A percentile compares a stretch with the other conserved stretches of the same genome.
Conservation (phyloP, 345 rosid species). For the Gynandropsis gynandra region DNA sequence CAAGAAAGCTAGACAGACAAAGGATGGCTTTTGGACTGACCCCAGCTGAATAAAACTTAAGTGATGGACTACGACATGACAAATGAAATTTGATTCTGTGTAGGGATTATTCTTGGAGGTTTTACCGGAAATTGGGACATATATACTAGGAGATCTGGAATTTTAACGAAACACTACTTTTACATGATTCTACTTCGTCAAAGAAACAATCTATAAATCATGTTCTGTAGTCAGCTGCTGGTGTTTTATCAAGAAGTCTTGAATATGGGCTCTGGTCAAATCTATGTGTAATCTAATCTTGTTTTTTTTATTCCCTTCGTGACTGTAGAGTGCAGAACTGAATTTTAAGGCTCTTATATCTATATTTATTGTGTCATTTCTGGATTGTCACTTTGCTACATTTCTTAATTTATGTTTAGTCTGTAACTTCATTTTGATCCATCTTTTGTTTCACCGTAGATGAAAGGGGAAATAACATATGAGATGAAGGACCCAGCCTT, state of each 20-base stretch:
- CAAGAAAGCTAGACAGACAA: no score
- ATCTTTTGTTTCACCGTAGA: slow-evolving; percentile 35
- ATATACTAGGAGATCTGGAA: no score
- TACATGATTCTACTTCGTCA: background rate
- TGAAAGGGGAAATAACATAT: slow-evolving; percentile 78
- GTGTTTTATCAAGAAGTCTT: slow-evolving; percentile 1
- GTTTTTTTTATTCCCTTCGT: background rate
- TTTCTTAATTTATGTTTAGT: slow-evolving; percentile 5
- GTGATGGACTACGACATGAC: background rate
- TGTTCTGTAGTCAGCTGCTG: slow-evolving; percentile 2
- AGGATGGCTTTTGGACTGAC: no score
- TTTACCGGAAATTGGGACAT: slow-evolving; percentile 1
- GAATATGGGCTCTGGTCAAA: background rate
- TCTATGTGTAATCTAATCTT: background rate
- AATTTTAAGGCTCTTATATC: background rate
- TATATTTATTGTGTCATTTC: background rate
- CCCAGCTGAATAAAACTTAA: background rate
- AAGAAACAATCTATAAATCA: slow-evolving; percentile 1
- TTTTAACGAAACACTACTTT: no score
- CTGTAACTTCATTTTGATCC: slow-evolving; percentile 9
- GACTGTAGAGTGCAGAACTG: slow-evolving; percentile 6
- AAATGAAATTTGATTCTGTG: slow-evolving; percentile 5
- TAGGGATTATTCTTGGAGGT: slow-evolving; percentile 12
- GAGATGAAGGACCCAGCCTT: slow-evolving; percentile 72
- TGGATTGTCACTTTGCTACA: background rate